Evolutionary conservation across 1,139 yeast species (phyloP), one percentile per base, ranked within the genome.

Genomic region (Magnusiomyces sp.): DNA sequence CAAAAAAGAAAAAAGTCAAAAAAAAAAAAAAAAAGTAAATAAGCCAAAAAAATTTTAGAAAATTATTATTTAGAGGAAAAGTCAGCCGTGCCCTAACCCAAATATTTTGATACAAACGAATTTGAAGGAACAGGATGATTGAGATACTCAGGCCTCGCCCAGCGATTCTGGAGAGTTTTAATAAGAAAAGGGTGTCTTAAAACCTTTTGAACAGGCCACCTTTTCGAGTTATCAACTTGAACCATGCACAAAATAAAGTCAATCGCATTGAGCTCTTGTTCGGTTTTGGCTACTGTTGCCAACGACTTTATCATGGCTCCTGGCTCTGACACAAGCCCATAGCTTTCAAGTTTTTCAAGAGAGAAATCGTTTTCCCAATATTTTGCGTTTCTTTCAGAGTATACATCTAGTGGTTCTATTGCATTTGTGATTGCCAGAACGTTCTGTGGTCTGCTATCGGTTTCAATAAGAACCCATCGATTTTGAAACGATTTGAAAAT

Each of bases 131-230:
- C 29, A 23, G 29, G 29, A 23, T 23, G 29, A 23, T 23, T 23
- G 29, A 4, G 7, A 23, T 23, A 23, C 29, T 23, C 29, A 23
- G 29, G 29, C 36, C 36, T 14, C 11, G 57, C 57, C 57, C 59
- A 55, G 6, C 52, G 29, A 7, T 58, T 58, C 11, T 55, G 48
- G 5, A 56, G 44, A 16, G 54, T 48, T 17, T 47, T 31, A 13
- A 52, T 46, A 7, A 60, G 49, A 47, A 61, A 61, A 43, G 79
- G 76, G 63, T 86, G 95, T 54, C 76, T 79, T 47, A 86, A 67
- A 45, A 86, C 72, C 62, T 84, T 90, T 59, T 81, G 88, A 1
- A 95, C 84, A 43, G 80, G 76, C 5, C 95, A 94, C 62, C 95
- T 75, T 58, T 79, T 81, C 59, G 80, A 75, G 44, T 84, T 90